phyloP scores from a whole-genome alignment of 495 filamentous ascomycete species.

The Lasiosphaeria ovina region DNA sequence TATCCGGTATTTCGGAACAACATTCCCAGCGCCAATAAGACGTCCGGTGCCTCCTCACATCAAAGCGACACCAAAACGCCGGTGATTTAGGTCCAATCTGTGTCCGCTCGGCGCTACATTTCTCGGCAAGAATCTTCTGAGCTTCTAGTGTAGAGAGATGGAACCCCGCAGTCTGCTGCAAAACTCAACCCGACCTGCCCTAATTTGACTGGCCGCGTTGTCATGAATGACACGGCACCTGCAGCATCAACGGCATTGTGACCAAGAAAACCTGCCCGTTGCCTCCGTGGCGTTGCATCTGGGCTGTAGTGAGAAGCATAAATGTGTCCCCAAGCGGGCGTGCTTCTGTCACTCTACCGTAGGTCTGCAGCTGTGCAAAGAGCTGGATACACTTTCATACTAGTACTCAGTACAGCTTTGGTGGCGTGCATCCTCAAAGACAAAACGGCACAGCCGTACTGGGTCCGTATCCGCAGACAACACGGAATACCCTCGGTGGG shows the following conservation, averaged over 20 bases:
- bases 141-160: too few relatives aligned
- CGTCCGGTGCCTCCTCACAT: not conserved
- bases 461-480: too few relatives aligned
- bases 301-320: not conserved
- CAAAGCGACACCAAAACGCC: not conserved
- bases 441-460: too few relatives aligned
- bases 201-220: slow-evolving; percentile 19
- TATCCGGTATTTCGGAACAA: slow-evolving; percentile 24
- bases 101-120: not conserved
- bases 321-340: too few relatives aligned
- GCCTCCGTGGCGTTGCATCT: not conserved
- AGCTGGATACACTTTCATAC: too few relatives aligned
- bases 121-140: not conserved
- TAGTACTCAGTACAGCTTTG: too few relatives aligned
- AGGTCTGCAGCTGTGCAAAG: too few relatives aligned
- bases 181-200: slow-evolving; percentile 9
- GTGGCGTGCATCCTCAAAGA: too few relatives aligned
- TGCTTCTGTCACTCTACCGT: too few relatives aligned
- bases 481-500: too few relatives aligned
- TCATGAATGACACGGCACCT: slow-evolving; percentile 11
- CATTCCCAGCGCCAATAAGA: slow-evolving; percentile 15
- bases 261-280: not conserved
- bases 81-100: not conserved
- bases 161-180: not conserved
- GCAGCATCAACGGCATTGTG: slow-evolving; percentile 5